Evolutionary conservation across 805 yeast species (phyloP).

Genomic region (Sungouiella blattae): DNA sequence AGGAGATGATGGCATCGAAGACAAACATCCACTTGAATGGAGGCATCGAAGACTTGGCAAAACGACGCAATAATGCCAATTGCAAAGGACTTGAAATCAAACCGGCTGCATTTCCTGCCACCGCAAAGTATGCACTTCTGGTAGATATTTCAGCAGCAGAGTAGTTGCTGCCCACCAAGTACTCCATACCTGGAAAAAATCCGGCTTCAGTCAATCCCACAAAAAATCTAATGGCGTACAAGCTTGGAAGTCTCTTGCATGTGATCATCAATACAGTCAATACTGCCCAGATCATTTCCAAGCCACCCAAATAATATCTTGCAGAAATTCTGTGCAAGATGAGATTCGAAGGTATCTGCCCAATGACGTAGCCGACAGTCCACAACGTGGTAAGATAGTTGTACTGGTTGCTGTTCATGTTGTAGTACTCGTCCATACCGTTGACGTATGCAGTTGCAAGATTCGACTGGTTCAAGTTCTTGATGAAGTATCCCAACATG

Average conservation of each 20-base stretch:
- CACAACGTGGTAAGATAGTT: slow-evolving; percentile 14
- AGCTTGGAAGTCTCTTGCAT: slow-evolving; percentile 7
- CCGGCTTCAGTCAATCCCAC: slow-evolving; percentile 47
- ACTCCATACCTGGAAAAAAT: slow-evolving; percentile 58
- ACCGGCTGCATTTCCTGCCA: slow-evolving; percentile 25
- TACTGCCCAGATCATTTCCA: slow-evolving; percentile 45
- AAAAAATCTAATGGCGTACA: slow-evolving; percentile 15
- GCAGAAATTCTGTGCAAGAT: slow-evolving; percentile 40
- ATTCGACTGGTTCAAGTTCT: slow-evolving; percentile 15
- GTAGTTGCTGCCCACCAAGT: slow-evolving; percentile 36
- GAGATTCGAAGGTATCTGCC: slow-evolving; percentile 15
- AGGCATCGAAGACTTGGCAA: slow-evolving; percentile 17
- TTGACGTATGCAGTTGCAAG: slow-evolving; percentile 16
- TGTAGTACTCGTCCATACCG: slow-evolving; percentile 15
- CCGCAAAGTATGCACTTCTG: slow-evolving; percentile 28
- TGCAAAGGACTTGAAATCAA: slow-evolving; percentile 34
- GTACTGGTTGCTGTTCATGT: slow-evolving; percentile 15
- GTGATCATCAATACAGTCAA: slow-evolving; percentile 25
- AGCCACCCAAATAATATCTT: slow-evolving; percentile 39
- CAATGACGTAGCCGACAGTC: slow-evolving; percentile 14
- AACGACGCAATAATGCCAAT: slow-evolving; percentile 22
- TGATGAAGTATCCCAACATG: slow-evolving; percentile 17
- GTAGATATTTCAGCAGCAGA: slow-evolving; percentile 24
- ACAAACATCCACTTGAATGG: slow-evolving; percentile 36
- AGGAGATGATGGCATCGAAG: slow-evolving; percentile 30